Conservation (phyloP, 306 rosid species). For the Rosa rugosa region DNA sequence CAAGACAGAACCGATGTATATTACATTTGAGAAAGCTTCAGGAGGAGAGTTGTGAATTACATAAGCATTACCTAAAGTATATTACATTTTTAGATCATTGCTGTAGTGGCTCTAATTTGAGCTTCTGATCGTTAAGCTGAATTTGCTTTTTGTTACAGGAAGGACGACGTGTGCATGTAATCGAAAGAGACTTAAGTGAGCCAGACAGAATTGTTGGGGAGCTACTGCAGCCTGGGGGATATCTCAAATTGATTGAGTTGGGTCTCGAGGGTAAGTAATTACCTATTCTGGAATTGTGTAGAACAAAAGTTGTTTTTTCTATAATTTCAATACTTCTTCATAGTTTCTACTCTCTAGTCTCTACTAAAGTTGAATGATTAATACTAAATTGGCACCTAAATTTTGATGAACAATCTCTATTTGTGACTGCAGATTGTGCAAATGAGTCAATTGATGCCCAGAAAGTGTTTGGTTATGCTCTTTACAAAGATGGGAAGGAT, state of each 20-base stretch:
- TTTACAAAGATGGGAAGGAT: constrained; percentile 53
- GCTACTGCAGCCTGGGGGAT: constrained; percentile 27
- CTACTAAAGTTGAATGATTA: no score
- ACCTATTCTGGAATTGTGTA: background rate
- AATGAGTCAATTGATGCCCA: constrained; percentile 26
- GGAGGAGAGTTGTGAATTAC: no score
- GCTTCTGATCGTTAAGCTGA: background rate
- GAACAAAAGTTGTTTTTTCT: no score
- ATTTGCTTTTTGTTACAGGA: constrained; percentile 32
- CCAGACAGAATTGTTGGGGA: constrained; percentile 27
- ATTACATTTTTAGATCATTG: no score
- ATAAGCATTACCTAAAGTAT: no score
- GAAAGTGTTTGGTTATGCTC: constrained; percentile 25
- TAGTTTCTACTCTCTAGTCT: no score
- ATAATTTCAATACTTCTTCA: background rate
- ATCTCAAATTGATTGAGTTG: constrained; percentile 27
- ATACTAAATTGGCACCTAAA: no score
- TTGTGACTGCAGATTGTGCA: constrained; percentile 18
- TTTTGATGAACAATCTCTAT: background rate
- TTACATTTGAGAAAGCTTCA: no score
- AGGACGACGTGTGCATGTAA: constrained; percentile 50
- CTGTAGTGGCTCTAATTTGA: no score
- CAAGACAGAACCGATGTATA: no score
- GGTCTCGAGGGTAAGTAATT: constrained; percentile 26
- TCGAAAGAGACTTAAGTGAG: constrained; percentile 47